A percentile compares a stretch with the other conserved stretches of the same genome.
phyloP scores from a whole-genome alignment of 1,284 basidiomycete species.

The Clitocybe nebularis region DNA sequence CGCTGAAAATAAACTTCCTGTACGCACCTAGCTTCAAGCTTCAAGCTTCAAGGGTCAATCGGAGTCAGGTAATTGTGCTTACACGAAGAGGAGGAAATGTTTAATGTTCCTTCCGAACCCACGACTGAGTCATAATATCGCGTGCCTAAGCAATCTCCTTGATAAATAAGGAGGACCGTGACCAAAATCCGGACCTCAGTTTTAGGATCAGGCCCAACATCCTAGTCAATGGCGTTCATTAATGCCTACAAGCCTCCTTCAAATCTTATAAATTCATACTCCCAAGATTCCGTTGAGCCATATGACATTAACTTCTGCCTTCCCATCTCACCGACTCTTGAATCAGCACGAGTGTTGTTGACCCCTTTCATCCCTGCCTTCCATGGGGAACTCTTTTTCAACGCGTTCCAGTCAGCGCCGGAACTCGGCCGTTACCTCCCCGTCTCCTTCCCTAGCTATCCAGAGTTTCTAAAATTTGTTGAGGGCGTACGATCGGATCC shows the following conservation, averaged over 20 bases:
- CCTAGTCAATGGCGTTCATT: neutral
- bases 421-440: conserved; percentile 24
- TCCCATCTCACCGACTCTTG: conserved; percentile 29
- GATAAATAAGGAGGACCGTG: too few relatives aligned
- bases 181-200: too few relatives aligned
- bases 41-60: too few relatives aligned
- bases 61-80: too few relatives aligned
- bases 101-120: too few relatives aligned
- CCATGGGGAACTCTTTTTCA: conserved; percentile 28
- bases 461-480: conserved; percentile 18
- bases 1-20: too few relatives aligned
- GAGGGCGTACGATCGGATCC: conserved; percentile 18
- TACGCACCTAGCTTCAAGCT: too few relatives aligned
- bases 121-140: too few relatives aligned
- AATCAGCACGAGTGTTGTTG: conserved; percentile 35
- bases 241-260: neutral
- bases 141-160: too few relatives aligned
- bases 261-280: neutral
- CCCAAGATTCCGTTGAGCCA: neutral
- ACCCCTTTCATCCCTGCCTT: conserved; percentile 33
- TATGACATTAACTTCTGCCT: conserved; percentile 22
- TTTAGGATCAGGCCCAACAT: too few relatives aligned
- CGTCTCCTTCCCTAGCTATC: conserved; percentile 14
- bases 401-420: conserved; percentile 14
- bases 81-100: too few relatives aligned